Evolutionary conservation across 2,329 filamentous ascomycete species (phyloP), one percentile per base, ranked within the genome.

Genomic region (Helminthosporium solani): DNA sequence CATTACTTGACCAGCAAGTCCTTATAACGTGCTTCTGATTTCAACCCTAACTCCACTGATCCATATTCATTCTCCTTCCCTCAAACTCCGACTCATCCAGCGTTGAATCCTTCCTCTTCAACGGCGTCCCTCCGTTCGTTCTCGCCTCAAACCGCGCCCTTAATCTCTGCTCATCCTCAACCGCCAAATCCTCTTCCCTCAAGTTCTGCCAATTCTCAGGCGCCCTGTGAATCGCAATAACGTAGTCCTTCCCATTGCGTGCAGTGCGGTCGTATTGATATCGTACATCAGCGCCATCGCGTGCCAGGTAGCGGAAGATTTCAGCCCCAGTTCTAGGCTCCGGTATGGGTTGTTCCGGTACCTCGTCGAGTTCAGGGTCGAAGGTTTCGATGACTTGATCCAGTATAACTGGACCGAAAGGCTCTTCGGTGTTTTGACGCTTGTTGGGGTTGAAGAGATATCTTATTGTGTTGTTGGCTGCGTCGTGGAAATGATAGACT

Each of bases 401-500:
- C 19, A 44, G 42, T 9, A 39, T 14, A 14, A 28, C 28, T 4
- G 42, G 42, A 5, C 42, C 42, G 33, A 15, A 12, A n/a, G 19
- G 19, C 7, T 44, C 42, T 7, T 35, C 40, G 16, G 23, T 35
- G 19, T 28, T 33, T 21, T 40, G 34, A 19, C 42, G 42, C 35
- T 44, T 39, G 35, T 34, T 38, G 7, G 42, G 42, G 28, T 44
- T 44, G 35, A 44, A 44, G 42, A 44, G 42, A 20, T 44, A 44
- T 12, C 18, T 33, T 25, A 44, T 44, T 8, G 42, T 44, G 42
- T 44, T 44, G 14, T 39, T 31, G 35, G 30, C 11, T 18, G 42
- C 1, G 28, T 39, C 35, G 42, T 33, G 27, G 42, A 39, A 44
- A 14, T 11, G n/a, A 20, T 34, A 44, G 9, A 39, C 35, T 40